These are phyloP conservation scores for slime mould (Dictyostelium discoideum) DNA, from an alignment of 78 protist species.

Conservation along the genomic window dicty_2.7 NC_007088.5:1894501-1895000, in stretches of 20 bases:
- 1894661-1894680: constrained; percentile 15
- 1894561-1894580: too few relatives aligned
- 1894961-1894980: not conserved
- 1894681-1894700: constrained; percentile 7
- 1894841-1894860: constrained; percentile 57
- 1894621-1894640: constrained; percentile 20
- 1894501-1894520: too few relatives aligned
- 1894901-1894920: constrained; percentile 29
- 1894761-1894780: constrained; percentile 61
- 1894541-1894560: not conserved
- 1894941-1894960: not conserved
- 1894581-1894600: not conserved
- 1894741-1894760: constrained; percentile 34
- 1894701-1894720: constrained; percentile 8
- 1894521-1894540: not conserved
- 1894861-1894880: not conserved
- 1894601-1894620: constrained; percentile 5
- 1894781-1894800: not conserved
- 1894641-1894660: constrained; percentile 39
- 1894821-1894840: constrained; percentile 33
- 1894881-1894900: constrained; percentile 7
- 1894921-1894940: not conserved
- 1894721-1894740: constrained; percentile 15
- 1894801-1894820: constrained; percentile 44
- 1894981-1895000: not conserved